Evolutionary conservation across 164 flowering plant genomes (phyloP), one percentile per base, ranked within the genome.

Genomic region (Nymphaea colorata): DNA sequence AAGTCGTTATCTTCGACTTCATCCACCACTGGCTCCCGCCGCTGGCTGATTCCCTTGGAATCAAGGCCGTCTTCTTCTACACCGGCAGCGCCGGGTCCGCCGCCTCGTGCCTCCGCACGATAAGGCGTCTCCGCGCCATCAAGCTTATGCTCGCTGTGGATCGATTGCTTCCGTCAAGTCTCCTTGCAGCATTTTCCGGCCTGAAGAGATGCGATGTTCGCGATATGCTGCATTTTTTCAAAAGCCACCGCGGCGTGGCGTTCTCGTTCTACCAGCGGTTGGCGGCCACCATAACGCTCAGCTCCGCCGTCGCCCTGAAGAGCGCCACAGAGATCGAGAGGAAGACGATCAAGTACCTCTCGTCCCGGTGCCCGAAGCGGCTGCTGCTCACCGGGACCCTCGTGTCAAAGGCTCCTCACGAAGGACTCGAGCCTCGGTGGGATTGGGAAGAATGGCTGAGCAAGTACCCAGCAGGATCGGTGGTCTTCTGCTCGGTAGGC

Each of bases 401-500:
- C 2, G 69, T 73, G 6, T 73, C 81, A 0, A 73, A 64, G 3
- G 15, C 44, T 0, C 67, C 75, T 2, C 8, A 6, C 41, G 53
- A 8, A 5, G n/a, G 4, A 11, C 65, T 68, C 14, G 64, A 68
- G 4, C 15, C 15, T 17, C 55, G 10, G 59, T 79, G 82, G 82
- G 78, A 59, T 0, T 44, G 44, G 1, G 36, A 25, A 25, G 36
- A 25, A 25, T 79, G 84, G 86, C 69, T 83, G 1, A 57, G 17
- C 42, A 25, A 44, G 7, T 80, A 75, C 45, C 64, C 69, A 4
- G 59, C 75, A 0, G 62, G 68, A 0, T 71, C 79, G 2, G 83
- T 80, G 1, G 65, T 80, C 3, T 77, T 45, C 68, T 80, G 79
- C 65, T 74, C 80, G 6, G 75, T 82, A 36, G 83, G 85, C 12